phyloP scores from a whole-genome alignment of 1,284 basidiomycete species.

The Nidula niveotomentosa region DNA sequence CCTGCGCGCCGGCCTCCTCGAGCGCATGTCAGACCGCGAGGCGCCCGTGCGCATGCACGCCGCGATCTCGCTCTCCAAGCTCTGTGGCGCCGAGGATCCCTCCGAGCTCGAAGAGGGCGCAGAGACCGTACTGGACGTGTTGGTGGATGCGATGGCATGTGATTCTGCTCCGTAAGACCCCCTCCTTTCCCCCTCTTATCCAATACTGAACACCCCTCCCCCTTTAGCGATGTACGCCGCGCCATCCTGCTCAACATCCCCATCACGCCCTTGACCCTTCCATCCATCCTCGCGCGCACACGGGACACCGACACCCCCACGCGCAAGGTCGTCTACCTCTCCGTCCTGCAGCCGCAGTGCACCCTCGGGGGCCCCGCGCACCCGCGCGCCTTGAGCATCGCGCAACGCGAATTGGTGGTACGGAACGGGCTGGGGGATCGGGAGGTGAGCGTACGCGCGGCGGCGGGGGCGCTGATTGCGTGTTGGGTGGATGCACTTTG shows the following conservation, averaged over 20 bases:
- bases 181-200: too few relatives aligned
- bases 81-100: slow-evolving; percentile 72
- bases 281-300: slow-evolving; percentile 74
- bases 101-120: slow-evolving; percentile 56
- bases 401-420: slow-evolving; percentile 77
- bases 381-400: slow-evolving; percentile 65
- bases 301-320: slow-evolving; percentile 84
- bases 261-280: slow-evolving; percentile 54
- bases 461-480: slow-evolving; percentile 72
- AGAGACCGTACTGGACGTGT: slow-evolving; percentile 57
- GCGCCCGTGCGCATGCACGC: slow-evolving; percentile 80
- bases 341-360: slow-evolving; percentile 53
- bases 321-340: slow-evolving; percentile 79
- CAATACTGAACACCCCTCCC: not conserved
- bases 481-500: slow-evolving; percentile 63
- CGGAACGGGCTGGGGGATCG: slow-evolving; percentile 87
- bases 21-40: slow-evolving; percentile 85
- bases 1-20: slow-evolving; percentile 72
- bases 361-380: slow-evolving; percentile 46
- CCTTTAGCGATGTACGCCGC: slow-evolving; percentile 82
- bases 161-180: slow-evolving; percentile 74
- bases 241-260: slow-evolving; percentile 80
- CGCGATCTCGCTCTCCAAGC: slow-evolving; percentile 78
- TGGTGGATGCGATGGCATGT: slow-evolving; percentile 72
- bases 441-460: slow-evolving; percentile 73